Evolutionary conservation across 1,284 basidiomycete genomes (phyloP).

Genomic region (Puccinia coronata): DNA sequence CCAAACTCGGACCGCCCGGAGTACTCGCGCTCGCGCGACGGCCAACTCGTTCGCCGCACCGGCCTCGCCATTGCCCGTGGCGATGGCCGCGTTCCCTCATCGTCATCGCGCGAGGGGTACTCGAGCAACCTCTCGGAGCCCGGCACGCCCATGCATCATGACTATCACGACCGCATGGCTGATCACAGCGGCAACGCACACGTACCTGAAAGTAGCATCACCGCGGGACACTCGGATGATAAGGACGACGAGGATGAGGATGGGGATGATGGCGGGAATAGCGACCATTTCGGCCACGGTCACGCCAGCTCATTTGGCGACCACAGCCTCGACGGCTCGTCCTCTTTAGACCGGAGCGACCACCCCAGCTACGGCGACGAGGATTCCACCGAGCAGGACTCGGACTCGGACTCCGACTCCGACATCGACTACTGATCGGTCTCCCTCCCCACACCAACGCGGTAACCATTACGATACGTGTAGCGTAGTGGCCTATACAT

Average conservation of each 20-base stretch:
- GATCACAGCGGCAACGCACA: background rate
- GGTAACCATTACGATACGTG: too few species aligned
- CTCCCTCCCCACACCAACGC: too few species aligned
- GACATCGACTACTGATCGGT: too few species aligned
- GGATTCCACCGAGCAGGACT: too few species aligned
- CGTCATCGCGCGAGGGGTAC: background rate
- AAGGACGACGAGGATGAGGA: background rate
- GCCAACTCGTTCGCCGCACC: background rate
- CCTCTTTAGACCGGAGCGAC: too few species aligned
- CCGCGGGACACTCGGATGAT: background rate
- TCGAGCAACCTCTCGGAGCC: background rate
- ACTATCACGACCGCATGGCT: background rate
- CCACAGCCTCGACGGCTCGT: background rate
- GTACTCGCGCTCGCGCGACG: conserved; percentile 2
- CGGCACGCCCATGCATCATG: background rate
- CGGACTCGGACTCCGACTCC: too few species aligned
- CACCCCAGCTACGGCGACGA: too few species aligned
- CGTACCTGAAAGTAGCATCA: background rate
- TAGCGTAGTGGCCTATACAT: too few species aligned
- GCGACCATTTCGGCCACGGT: background rate
- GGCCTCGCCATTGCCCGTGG: background rate
- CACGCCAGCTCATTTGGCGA: background rate
- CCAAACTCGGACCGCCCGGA: background rate
- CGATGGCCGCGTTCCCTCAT: background rate
- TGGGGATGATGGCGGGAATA: background rate